These are phyloP conservation scores for Choanephora cucurbitarum DNA, from an alignment of 371 early-diverging fungal species.

Conservation along the genomic window DNA sequence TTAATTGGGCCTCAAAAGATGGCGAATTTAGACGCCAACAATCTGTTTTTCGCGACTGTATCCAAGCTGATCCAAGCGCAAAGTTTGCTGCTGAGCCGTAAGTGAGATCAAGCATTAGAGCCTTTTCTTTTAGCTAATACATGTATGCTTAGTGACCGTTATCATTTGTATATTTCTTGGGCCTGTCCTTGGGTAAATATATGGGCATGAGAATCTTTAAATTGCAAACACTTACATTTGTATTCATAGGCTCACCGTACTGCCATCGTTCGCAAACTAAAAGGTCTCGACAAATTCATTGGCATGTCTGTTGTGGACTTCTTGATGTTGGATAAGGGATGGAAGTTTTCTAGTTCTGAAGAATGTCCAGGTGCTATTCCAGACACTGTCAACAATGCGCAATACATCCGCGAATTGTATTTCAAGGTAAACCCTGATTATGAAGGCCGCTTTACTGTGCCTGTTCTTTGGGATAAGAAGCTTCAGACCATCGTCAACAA, in stretches of 20 bases:
- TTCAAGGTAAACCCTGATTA: conserved; percentile 85
- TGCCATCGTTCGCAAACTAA: conserved; percentile 80
- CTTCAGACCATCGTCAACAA: conserved; percentile 94
- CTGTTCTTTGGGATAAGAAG: conserved; percentile 92
- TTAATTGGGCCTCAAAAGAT: conserved; percentile 78
- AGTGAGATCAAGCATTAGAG: conserved; percentile 12
- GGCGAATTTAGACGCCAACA: conserved; percentile 88
- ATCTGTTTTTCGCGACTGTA: conserved; percentile 78
- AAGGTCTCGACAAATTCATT: conserved; percentile 83
- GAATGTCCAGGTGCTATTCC: conserved; percentile 81
- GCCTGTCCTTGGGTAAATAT: conserved; percentile 85
- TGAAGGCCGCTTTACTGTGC: conserved; percentile 84
- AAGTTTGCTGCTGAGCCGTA: conserved; percentile 79
- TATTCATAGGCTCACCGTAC: conserved; percentile 79
- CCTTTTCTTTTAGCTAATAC: too few species aligned
- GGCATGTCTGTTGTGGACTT: conserved; percentile 85
- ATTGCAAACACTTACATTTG: neutral
- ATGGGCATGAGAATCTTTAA: neutral
- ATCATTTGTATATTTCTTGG: conserved; percentile 75
- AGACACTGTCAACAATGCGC: conserved; percentile 73
- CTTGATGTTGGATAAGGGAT: conserved; percentile 77
- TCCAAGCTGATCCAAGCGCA: conserved; percentile 60
- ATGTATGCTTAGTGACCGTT: conserved; percentile 55
- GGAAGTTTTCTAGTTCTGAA: conserved; percentile 74
- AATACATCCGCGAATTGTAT: conserved; percentile 84